phyloP scores from a whole-genome alignment of 139 green algal genomes.

The Auxenochlorella pyrenoidosa region DNA sequence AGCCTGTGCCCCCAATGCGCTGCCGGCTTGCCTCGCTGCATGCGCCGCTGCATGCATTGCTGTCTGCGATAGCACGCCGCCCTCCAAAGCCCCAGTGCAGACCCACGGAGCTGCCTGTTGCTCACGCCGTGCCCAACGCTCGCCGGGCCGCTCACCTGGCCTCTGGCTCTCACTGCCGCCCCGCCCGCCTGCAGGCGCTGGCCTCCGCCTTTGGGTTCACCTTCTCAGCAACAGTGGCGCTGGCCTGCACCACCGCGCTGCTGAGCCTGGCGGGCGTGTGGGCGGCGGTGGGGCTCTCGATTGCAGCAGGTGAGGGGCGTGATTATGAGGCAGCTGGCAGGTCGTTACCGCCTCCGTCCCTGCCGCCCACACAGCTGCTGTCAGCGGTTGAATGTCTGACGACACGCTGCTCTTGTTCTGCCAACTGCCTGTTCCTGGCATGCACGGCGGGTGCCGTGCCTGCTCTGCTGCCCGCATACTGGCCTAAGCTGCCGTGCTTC shows the following conservation, averaged over 20 bases:
- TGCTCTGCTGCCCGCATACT: neutral
- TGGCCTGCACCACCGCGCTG: neutral
- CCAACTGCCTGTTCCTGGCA: neutral
- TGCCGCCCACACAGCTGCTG: neutral
- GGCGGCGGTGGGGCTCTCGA: neutral
- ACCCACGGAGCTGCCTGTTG: too few species aligned
- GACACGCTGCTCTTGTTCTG: neutral
- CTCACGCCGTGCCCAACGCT: too few species aligned
- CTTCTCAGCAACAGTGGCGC: neutral
- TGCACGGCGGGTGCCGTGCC: too few species aligned
- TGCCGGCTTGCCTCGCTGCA: neutral
- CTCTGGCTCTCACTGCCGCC: neutral
- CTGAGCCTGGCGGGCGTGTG: slow-evolving; percentile 23
- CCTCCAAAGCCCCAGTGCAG: too few species aligned
- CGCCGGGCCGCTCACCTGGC: too few species aligned
- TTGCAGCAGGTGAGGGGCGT: neutral
- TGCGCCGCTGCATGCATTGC: too few species aligned
- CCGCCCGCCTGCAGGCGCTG: slow-evolving; percentile 16
- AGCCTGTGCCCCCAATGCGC: neutral
- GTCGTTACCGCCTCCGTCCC: neutral
- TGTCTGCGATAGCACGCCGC: too few species aligned
- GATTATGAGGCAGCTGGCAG: neutral
- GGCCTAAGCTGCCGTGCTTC: too few species aligned
- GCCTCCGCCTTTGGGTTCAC: slow-evolving; percentile 9
- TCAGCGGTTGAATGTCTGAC: neutral